Evolutionary conservation across 169 alveolate species (phyloP).

Genomic region (Perkinsus marinus): DNA sequence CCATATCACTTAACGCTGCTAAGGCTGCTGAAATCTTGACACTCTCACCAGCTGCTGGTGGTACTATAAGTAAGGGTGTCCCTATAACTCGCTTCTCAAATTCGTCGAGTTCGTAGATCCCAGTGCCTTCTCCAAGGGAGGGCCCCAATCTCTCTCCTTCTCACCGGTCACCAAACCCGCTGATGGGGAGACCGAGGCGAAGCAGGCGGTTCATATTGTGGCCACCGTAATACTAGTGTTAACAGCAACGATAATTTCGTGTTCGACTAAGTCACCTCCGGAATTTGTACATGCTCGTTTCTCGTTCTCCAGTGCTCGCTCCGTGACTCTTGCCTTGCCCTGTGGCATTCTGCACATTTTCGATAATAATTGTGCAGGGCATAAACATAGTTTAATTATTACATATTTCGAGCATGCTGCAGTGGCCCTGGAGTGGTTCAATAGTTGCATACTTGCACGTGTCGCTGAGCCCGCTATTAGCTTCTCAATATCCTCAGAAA

Average conservation of each 20-base stretch:
- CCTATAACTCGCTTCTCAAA: not conserved
- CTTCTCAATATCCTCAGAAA: not conserved
- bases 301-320: too few species aligned
- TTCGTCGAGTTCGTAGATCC: not conserved
- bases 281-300: too few species aligned
- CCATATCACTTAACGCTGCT: not conserved
- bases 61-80: not conserved
- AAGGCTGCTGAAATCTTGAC: not conserved
- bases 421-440: too few species aligned
- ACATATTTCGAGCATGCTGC: too few species aligned
- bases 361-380: too few species aligned
- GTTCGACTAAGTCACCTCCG: too few species aligned
- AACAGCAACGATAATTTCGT: too few species aligned
- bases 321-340: too few species aligned
- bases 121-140: not conserved
- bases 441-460: too few species aligned
- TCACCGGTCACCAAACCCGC: not conserved
- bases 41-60: not conserved
- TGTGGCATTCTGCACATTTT: too few species aligned
- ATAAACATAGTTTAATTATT: too few species aligned
- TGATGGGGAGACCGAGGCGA: not conserved
- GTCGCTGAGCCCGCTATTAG: not conserved
- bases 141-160: not conserved
- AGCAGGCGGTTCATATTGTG: not conserved
- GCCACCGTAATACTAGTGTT: not conserved